phyloP scores from a whole-genome alignment of 768 basidiomycete species.

The Lentinula raphanica region DNA sequence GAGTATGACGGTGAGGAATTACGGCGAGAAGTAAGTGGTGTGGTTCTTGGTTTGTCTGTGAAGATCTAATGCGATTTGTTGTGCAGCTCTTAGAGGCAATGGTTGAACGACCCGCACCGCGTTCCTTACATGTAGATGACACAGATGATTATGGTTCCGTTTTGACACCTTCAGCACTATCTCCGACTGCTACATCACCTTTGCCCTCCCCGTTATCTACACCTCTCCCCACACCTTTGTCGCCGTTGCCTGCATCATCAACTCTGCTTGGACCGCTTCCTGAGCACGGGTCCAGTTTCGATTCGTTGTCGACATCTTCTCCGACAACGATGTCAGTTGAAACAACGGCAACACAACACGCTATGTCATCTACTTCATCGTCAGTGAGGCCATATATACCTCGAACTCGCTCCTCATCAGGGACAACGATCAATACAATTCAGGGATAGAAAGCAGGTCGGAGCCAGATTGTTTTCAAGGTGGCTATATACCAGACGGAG shows the following conservation, averaged over 20 bases:
- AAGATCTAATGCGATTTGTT: neutral
- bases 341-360: no score
- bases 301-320: no score
- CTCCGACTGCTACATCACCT: neutral
- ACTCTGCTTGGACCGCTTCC: no score
- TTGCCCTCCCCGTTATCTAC: neutral
- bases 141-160: slow-evolving; percentile 34
- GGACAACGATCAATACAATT: no score
- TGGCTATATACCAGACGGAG: no score
- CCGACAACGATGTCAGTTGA: no score
- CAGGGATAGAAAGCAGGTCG: no score
- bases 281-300: no score
- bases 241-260: neutral
- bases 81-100: slow-evolving; percentile 74
- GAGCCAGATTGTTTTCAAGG: no score
- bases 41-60: neutral
- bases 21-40: slow-evolving; percentile 57
- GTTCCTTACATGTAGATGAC: slow-evolving; percentile 37
- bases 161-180: slow-evolving; percentile 5
- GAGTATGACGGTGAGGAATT: slow-evolving; percentile 89
- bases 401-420: no score
- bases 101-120: slow-evolving; percentile 80
- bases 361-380: no score
- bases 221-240: neutral
- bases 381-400: no score